Percentiles rank a stretch among this genome's conserved stretches.
phyloP scores from a whole-genome alignment of 805 yeast genomes.

The Danielia reshetovae region DNA sequence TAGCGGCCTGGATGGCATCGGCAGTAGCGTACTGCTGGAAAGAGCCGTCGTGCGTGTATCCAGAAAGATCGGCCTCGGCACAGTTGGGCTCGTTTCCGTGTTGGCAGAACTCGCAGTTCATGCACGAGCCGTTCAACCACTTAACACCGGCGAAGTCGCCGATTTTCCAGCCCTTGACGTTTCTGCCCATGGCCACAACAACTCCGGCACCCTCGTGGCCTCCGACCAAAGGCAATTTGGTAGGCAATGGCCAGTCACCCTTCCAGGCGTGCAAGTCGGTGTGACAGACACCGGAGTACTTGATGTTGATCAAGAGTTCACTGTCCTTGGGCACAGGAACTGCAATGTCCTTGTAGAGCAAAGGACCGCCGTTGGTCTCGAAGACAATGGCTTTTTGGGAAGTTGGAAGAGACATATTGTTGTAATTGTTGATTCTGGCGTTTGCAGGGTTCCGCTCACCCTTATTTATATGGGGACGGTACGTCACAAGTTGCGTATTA shows the following conservation, averaged over 20 bases:
- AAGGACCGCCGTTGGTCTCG: slow-evolving; percentile 41
- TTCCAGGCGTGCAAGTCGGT: slow-evolving; percentile 47
- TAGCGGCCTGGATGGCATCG: slow-evolving; percentile 61
- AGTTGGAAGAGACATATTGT: slow-evolving; percentile 29
- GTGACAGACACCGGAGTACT: slow-evolving; percentile 46
- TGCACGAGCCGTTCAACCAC: slow-evolving; percentile 46
- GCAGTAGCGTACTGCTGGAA: slow-evolving; percentile 68
- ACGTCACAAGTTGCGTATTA: no score
- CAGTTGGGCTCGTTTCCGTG: slow-evolving; percentile 49
- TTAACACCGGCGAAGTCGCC: slow-evolving; percentile 44
- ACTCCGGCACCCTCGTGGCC: slow-evolving; percentile 50
- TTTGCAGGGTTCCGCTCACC: no score
- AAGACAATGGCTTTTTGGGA: slow-evolving; percentile 43
- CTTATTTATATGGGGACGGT: background rate
- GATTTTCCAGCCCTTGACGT: slow-evolving; percentile 40
- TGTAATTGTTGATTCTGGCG: no score
- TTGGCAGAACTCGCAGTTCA: slow-evolving; percentile 41
- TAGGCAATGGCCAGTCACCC: slow-evolving; percentile 44
- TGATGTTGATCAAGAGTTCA: slow-evolving; percentile 40
- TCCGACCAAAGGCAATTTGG: slow-evolving; percentile 45
- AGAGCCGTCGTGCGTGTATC: slow-evolving; percentile 71
- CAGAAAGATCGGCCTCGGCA: slow-evolving; percentile 63
- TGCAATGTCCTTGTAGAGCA: slow-evolving; percentile 35
- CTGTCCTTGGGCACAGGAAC: slow-evolving; percentile 40
- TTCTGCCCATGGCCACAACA: slow-evolving; percentile 39